phyloP scores from a whole-genome alignment of 2,329 filamentous ascomycete genomes.

The Coniella lustricola region DNA sequence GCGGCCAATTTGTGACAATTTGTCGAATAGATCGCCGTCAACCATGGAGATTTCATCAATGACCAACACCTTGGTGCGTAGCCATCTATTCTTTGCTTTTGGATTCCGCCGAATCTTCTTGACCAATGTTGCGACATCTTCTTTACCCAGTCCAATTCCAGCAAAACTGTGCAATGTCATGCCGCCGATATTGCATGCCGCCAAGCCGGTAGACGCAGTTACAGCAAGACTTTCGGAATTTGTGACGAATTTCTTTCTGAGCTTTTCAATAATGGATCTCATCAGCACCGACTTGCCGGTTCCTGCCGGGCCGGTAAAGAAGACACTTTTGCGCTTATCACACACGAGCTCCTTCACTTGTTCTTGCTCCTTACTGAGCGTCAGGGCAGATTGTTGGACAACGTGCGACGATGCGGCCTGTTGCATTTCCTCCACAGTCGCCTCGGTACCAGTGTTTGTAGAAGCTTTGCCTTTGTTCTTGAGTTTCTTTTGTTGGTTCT shows the following conservation, averaged over 20 bases:
- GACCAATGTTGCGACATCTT: constrained; percentile 69
- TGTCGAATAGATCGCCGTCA: constrained; percentile 93
- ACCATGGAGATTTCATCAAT: constrained; percentile 99
- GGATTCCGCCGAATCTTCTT: constrained; percentile 86
- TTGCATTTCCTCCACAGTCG: constrained; percentile 39
- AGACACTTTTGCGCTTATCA: constrained; percentile 76
- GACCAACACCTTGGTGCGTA: constrained; percentile 78
- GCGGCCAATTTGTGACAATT: constrained; percentile 81
- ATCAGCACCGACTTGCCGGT: constrained; percentile 97
- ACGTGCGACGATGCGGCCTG: constrained; percentile 31
- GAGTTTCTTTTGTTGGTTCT: constrained; percentile 70
- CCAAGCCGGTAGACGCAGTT: constrained; percentile 90
- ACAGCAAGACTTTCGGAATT: constrained; percentile 85
- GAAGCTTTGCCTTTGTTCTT: constrained; percentile 52
- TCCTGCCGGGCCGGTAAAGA: constrained; percentile 94
- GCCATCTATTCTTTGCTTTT: constrained; percentile 84
- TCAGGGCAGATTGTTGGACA: constrained; percentile 47
- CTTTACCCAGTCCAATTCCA: constrained; percentile 91
- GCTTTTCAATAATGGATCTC: constrained; percentile 75
- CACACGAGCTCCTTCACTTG: constrained; percentile 78
- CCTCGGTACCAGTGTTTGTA: constrained; percentile 29
- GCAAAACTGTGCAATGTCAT: constrained; percentile 94
- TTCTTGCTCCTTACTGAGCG: constrained; percentile 79
- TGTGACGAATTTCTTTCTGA: constrained; percentile 67
- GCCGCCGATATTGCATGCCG: constrained; percentile 93